Evolutionary conservation across 2,329 filamentous ascomycete genomes (phyloP).

Genomic region (Ophiocordyceps polyrhachis-furcata): DNA sequence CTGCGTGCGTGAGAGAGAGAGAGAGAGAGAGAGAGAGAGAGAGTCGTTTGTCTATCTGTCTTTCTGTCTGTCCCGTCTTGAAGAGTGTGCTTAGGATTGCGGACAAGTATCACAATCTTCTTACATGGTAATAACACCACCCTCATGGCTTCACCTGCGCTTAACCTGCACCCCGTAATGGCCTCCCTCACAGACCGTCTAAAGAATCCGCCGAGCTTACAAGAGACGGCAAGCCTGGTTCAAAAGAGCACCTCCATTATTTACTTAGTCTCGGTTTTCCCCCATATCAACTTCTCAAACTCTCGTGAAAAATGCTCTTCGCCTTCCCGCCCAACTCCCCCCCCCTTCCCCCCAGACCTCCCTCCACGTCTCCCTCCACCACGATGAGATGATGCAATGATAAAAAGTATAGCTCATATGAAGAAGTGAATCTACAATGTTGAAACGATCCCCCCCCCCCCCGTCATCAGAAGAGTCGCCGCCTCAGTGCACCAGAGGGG

Average conservation of each 20-base stretch:
- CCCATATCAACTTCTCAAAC: no score
- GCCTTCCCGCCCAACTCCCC: no score
- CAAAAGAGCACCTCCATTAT: no score
- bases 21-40: no score
- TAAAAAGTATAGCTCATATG: background rate
- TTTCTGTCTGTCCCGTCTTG: no score
- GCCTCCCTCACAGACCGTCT: no score
- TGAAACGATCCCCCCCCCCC: background rate
- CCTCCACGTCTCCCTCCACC: background rate
- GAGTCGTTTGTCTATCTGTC: background rate
- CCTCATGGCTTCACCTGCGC: background rate
- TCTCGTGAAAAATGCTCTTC: no score
- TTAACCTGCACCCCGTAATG: no score
- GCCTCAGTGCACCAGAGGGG: background rate
- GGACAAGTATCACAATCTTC: background rate
- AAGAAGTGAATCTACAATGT: background rate
- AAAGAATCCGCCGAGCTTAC: no score
- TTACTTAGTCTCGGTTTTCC: no score
- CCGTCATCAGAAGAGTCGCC: background rate
- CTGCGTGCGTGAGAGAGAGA: background rate
- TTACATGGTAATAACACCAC: no score
- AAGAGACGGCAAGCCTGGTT: no score
- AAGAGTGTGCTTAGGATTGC: background rate
- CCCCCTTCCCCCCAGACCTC: background rate
- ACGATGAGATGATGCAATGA: background rate